Percentiles rank a stretch among this genome's conserved stretches.
Conservation (phyloP, 495 filamentous ascomycete species). For the Hypomontagnella monticulosa region DNA sequence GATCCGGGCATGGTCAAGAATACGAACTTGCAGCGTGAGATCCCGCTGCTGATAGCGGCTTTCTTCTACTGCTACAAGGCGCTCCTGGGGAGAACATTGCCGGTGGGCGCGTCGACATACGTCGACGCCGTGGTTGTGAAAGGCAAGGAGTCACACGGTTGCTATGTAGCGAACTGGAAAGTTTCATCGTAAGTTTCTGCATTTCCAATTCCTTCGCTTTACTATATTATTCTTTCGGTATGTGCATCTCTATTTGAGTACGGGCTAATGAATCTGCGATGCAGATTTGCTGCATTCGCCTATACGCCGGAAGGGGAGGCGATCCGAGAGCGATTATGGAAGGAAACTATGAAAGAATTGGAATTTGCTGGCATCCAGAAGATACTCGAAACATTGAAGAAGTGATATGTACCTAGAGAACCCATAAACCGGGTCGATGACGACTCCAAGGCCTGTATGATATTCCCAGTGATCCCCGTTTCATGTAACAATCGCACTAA, state of each 20-base stretch:
- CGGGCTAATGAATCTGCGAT: not conserved
- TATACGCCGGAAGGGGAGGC: conserved; percentile 51
- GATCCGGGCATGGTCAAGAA: conserved; percentile 53
- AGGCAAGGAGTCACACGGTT: conserved; percentile 54
- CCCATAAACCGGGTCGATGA: too few relatives aligned
- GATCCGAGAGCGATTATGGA: conserved; percentile 48
- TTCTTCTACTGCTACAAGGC: conserved; percentile 5
- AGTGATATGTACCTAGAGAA: too few relatives aligned
- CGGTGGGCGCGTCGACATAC: conserved; percentile 47
- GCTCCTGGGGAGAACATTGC: conserved; percentile 39
- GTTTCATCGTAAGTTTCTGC: conserved; percentile 50
- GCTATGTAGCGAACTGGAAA: conserved; percentile 52
- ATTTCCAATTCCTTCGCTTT: not conserved
- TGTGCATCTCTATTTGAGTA: too few relatives aligned
- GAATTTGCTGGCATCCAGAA: conserved; percentile 46
- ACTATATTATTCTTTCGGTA: too few relatives aligned
- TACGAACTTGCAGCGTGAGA: conserved; percentile 10
- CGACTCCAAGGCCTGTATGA: too few relatives aligned
- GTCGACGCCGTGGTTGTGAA: conserved; percentile 51
- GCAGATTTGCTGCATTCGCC: conserved; percentile 35
- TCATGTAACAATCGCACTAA: too few relatives aligned
- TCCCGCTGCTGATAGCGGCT: not conserved
- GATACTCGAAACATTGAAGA: conserved; percentile 36
- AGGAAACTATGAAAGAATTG: conserved; percentile 55
- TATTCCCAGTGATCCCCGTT: too few relatives aligned